Conservation (phyloP, 2,329 filamentous ascomycete species). For the Diaporthe batatas region DNA sequence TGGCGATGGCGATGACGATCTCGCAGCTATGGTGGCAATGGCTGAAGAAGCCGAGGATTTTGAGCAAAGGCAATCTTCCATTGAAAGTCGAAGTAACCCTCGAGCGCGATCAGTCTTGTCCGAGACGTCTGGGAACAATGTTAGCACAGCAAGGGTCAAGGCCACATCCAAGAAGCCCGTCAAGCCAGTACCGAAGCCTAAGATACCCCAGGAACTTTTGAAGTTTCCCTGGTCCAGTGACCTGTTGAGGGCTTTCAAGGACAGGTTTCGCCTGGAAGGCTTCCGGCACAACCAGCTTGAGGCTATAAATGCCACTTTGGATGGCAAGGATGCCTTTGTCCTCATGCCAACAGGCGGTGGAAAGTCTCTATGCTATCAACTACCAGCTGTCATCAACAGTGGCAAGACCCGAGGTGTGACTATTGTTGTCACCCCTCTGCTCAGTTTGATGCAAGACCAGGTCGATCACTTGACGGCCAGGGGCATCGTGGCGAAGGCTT, state of each 20-base stretch:
- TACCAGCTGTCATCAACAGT: constrained; percentile 85
- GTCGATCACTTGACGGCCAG: constrained; percentile 83
- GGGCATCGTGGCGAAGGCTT: constrained; percentile 81
- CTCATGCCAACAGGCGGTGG: constrained; percentile 98
- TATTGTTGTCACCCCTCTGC: constrained; percentile 91
- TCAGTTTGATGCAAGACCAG: constrained; percentile 98
- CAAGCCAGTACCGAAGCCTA: constrained; percentile 49
- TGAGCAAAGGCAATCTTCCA: constrained; percentile 58
- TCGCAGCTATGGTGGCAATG: constrained; percentile 63
- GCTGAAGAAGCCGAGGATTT: constrained; percentile 65
- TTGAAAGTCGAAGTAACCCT: constrained; percentile 44
- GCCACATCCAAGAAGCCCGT: constrained; percentile 49
- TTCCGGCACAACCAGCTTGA: constrained; percentile 94
- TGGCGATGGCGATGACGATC: constrained; percentile 55
- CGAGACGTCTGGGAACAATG: constrained; percentile 64
- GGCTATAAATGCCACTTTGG: constrained; percentile 93
- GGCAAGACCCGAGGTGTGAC: constrained; percentile 90
- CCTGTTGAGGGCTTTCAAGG: constrained; percentile 82
- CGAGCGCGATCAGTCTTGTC: constrained; percentile 56
- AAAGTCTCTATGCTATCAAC: constrained; percentile 96
- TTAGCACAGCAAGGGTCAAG: constrained; percentile 51
- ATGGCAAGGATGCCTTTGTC: constrained; percentile 91
- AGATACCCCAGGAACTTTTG: constrained; percentile 68
- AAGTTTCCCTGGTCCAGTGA: constrained; percentile 86
- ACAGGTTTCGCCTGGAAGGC: constrained; percentile 85